Conservation (phyloP, 139 green algal species). For the Tetradesmus obliquus region DNA sequence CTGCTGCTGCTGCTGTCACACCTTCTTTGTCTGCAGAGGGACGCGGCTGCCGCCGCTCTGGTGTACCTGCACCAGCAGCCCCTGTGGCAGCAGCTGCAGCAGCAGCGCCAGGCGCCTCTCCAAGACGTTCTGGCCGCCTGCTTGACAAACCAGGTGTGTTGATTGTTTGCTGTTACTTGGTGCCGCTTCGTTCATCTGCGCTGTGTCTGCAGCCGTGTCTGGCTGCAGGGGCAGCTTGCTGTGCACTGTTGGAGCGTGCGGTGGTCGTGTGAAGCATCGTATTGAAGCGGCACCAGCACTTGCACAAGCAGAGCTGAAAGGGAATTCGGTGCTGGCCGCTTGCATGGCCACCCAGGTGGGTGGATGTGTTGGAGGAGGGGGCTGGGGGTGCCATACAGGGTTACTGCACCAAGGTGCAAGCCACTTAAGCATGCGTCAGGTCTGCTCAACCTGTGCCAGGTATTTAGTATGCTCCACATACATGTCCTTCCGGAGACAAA, state of each 20-base stretch:
- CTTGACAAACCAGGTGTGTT: background rate
- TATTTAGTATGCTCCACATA: too few species aligned
- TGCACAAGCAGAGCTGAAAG: background rate
- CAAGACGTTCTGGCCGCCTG: constrained; percentile 3
- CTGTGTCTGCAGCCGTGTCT: background rate
- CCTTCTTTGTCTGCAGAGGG: background rate
- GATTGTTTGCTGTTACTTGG: background rate
- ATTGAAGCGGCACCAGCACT: background rate
- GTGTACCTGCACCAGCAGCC: constrained; percentile 27
- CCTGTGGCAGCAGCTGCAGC: background rate
- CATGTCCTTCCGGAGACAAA: too few species aligned
- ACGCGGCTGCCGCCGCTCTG: constrained; percentile 7
- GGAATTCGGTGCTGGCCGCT: too few species aligned
- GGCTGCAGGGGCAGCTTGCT: background rate
- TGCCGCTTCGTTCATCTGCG: background rate
- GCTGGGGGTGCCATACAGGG: too few species aligned
- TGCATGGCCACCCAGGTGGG: too few species aligned
- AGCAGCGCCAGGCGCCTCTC: background rate
- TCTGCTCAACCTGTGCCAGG: too few species aligned
- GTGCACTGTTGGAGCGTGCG: background rate
- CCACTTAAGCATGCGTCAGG: too few species aligned
- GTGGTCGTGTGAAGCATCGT: background rate
- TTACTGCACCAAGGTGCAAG: too few species aligned
- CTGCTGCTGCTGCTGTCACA: too few species aligned
- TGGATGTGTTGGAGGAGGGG: too few species aligned